Base-by-base conservation (phyloP, 306 rosid genomes). In the Sindora glabra region DNA sequence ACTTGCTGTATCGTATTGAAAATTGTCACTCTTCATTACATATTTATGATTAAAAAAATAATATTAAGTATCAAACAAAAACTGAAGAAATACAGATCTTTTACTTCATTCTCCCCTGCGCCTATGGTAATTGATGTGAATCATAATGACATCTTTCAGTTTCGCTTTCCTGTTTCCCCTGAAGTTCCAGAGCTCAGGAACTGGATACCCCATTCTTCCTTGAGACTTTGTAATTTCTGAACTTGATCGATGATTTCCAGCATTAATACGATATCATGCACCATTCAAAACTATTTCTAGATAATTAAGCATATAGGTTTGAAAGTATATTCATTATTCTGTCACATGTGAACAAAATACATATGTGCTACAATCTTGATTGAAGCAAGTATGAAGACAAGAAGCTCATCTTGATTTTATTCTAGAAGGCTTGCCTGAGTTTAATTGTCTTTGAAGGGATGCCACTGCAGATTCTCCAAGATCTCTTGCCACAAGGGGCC, bases 401-500 rank as follows among this genome's bases (percentile, higher is more conserved):
- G n/a, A n/a, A n/a, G n/a, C n/a, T n/a, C n/a, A n/a, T n/a, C n/a
- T n/a, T n/a, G n/a, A n/a, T n/a, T n/a, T n/a, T n/a, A n/a, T n/a
- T n/a, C n/a, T n/a, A n/a, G 33, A 61, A 32, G 59, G 50, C 73
- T 59, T 85, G 71, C 98, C 94, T 72, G 7, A 17, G 60, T 2
- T 3, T n/a, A 22, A 78, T 45, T 63, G 83, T n/a, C 75, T 81
- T 74, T 83, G 34, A 92, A 78, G 13, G 99, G 96, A 70, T 88
- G 83, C 96, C 96, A 92, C 9, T 45, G 39, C 10, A 94, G 49
- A 67, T 89, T 56, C 62, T 83, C 86, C 70, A 92, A 50, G 36
- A 78, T 76, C 70, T 92, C 95, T 77, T 86, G 94, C 99, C 99
- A 92, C 68, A 80, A 54, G 37, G 96, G 89, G 81, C 90, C 83